Evolutionary conservation across 192 early-diverging fungal genomes (phyloP).

Genomic region (Coemansia asiatica): DNA sequence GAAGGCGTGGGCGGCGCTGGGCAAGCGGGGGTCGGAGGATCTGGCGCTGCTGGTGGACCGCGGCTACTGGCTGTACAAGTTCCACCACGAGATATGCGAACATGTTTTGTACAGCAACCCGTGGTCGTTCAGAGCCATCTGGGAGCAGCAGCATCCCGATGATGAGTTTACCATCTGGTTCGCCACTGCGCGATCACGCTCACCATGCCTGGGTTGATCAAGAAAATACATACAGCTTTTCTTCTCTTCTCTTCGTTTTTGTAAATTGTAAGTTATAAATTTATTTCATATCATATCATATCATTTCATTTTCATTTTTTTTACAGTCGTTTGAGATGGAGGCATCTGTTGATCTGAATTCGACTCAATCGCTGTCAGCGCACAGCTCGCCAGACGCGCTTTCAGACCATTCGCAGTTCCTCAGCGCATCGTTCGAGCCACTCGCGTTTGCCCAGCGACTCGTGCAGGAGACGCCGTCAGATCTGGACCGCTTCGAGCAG

Average conservation of each 20-base stretch:
- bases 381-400: neutral
- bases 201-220: neutral
- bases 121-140: constrained; percentile 47
- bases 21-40: constrained; percentile 12
- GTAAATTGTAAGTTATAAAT: neutral
- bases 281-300: too few species aligned
- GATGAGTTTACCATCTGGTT: constrained; percentile 46
- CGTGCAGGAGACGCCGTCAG: neutral
- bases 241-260: neutral
- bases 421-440: neutral
- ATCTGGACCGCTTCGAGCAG: neutral
- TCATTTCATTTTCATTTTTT: neutral
- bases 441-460: constrained; percentile 4
- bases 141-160: constrained; percentile 28
- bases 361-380: neutral
- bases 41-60: constrained; percentile 25
- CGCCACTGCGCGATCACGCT: constrained; percentile 15
- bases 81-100: constrained; percentile 34
- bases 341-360: too few species aligned
- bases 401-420: neutral
- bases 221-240: neutral
- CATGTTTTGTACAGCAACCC: constrained; percentile 35
- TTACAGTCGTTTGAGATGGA: too few species aligned
- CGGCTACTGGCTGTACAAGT: constrained; percentile 52
- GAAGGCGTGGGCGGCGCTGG: constrained; percentile 29